Conservation (phyloP, 345 rosid species). For the Zanthoxylum bungeanum region DNA sequence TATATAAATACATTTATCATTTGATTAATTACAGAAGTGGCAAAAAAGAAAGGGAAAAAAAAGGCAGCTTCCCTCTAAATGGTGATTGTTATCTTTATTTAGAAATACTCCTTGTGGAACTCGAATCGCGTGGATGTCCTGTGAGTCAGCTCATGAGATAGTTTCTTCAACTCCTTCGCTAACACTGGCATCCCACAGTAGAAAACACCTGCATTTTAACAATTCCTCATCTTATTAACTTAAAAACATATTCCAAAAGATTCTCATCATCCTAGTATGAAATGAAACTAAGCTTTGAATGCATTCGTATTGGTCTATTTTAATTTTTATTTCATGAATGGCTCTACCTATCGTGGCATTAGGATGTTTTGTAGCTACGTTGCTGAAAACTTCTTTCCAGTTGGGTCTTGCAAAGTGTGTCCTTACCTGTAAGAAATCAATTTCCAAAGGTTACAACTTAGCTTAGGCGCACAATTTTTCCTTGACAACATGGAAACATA, state of each 20-base stretch:
- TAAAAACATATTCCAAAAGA: no score
- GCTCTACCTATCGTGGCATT: conserved; percentile 70
- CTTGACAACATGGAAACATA: neutral
- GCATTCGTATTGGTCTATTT: neutral
- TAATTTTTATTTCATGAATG: neutral
- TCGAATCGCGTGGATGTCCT: conserved; percentile 78
- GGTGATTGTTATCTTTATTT: conserved; percentile 10
- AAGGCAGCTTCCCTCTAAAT: neutral
- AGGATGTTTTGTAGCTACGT: conserved; percentile 80
- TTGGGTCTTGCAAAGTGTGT: conserved; percentile 97
- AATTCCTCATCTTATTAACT: no score
- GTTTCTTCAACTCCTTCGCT: conserved; percentile 82
- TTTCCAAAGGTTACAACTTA: neutral
- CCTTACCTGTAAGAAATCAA: conserved; percentile 56
- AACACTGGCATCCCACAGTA: conserved; percentile 84
- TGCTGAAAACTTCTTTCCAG: conserved; percentile 86
- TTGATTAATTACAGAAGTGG: conserved; percentile 21
- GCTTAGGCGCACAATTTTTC: no score
- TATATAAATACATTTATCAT: neutral
- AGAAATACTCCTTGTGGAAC: conserved; percentile 94
- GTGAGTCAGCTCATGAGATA: conserved; percentile 63
- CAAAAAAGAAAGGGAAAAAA: conserved; percentile 1
- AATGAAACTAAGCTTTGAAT: neutral
- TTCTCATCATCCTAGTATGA: no score
- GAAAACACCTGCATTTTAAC: conserved; percentile 78